These are phyloP conservation scores for Phyllosticta paracitricarpa DNA, from an alignment of 2,329 filamentous ascomycete genomes.

Conservation along the genomic window DNA sequence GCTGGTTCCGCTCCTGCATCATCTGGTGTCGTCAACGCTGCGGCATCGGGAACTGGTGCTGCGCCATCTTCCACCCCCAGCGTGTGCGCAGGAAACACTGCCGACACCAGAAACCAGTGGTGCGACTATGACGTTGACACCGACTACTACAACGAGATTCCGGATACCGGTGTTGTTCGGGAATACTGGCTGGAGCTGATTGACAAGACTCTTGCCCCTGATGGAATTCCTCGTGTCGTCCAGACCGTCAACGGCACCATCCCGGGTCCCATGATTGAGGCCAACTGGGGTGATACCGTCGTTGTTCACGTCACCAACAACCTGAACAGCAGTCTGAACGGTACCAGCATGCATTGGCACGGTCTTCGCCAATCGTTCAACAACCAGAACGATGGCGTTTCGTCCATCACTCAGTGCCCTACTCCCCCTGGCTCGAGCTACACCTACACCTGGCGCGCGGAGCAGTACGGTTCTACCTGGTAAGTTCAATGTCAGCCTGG, in stretches of 20 bases:
- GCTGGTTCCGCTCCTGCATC: neutral
- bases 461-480: slow-evolving; percentile 25
- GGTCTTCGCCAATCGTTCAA: slow-evolving; percentile 48
- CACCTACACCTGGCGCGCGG: slow-evolving; percentile 46
- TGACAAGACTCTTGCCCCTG: slow-evolving; percentile 42
- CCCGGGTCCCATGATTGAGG: slow-evolving; percentile 7
- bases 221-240: slow-evolving; percentile 40
- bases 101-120: slow-evolving; percentile 24
- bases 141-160: slow-evolving; percentile 42
- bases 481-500: neutral
- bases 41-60: neutral
- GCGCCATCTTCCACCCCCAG: neutral
- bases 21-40: neutral
- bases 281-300: slow-evolving; percentile 39
- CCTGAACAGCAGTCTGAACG: slow-evolving; percentile 37
- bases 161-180: slow-evolving; percentile 46
- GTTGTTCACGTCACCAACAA: slow-evolving; percentile 40
- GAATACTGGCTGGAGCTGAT: slow-evolving; percentile 46
- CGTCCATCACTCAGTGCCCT: slow-evolving; percentile 34
- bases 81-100: slow-evolving; percentile 4
- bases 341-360: slow-evolving; percentile 54
- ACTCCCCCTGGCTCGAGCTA: slow-evolving; percentile 17
- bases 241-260: slow-evolving; percentile 4
- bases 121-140: slow-evolving; percentile 41
- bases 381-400: slow-evolving; percentile 48